Percentiles rank a stretch among this genome's conserved stretches.
phyloP scores from a whole-genome alignment of 1,139 yeast species.

The Kazachstania sp. region DNA sequence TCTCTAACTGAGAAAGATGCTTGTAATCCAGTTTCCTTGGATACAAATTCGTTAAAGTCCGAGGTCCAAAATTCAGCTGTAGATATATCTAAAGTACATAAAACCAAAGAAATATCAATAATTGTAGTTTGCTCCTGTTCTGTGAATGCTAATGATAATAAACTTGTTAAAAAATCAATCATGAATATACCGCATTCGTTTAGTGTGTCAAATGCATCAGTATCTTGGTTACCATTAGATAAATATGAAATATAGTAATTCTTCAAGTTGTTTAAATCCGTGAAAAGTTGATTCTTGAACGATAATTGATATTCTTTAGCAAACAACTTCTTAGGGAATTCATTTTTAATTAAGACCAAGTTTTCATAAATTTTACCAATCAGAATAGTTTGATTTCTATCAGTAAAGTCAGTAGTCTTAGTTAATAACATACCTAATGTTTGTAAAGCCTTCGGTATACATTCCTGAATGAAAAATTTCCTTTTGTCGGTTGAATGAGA shows the following conservation, averaged over 20 bases:
- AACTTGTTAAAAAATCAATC: constrained; percentile 25
- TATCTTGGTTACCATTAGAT: constrained; percentile 5
- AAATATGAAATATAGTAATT: not conserved
- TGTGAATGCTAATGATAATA: constrained; percentile 14
- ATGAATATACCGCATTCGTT: constrained; percentile 30
- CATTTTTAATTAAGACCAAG: constrained; percentile 27
- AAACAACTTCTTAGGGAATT: constrained; percentile 28
- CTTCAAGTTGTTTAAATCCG: constrained; percentile 17
- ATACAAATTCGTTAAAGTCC: constrained; percentile 62
- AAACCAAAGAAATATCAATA: constrained; percentile 10
- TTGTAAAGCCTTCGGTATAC: constrained; percentile 14
- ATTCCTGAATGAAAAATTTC: constrained; percentile 13
- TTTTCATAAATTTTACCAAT: constrained; percentile 26
- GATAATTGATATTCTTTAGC: constrained; percentile 9
- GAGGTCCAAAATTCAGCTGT: constrained; percentile 34
- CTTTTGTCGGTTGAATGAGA: constrained; percentile 27
- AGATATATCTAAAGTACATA: constrained; percentile 26
- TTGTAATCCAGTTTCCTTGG: constrained; percentile 62
- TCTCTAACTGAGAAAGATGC: constrained; percentile 45
- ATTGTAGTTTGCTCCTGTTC: constrained; percentile 10
- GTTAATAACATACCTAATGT: constrained; percentile 8
- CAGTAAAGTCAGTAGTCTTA: not conserved
- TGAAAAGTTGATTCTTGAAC: constrained; percentile 15
- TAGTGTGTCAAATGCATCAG: constrained; percentile 18
- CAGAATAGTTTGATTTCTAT: constrained; percentile 10